Base-by-base conservation (phyloP, 352 stramenopile genomes). In the Lagenidium giganteum region DNA sequence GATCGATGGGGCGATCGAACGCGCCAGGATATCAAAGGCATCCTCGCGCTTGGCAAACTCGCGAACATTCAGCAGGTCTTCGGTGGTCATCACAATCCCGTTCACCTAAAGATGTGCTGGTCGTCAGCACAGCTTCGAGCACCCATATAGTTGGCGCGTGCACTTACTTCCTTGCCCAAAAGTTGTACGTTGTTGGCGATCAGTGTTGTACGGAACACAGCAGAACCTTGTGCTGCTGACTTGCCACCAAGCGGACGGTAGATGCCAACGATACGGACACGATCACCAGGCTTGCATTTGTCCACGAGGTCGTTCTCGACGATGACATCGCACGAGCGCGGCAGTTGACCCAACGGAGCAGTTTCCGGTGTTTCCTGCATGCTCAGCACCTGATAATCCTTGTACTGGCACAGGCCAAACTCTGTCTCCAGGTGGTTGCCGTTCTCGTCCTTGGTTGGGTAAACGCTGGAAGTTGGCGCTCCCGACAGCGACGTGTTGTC, bases 231-330 rank as follows among this genome's bases (percentile, higher is more conserved):
- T 21, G 85, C 85, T 12, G 77, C 79, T 23, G 65, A 73, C 47
- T 83, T 90, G 29, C 81, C 70, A 23, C 70, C 82, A 0, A 99
- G 67, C 8, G 96, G 93, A 0, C 95, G 80, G 59, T 97, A 99
- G 22, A 98, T 93, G 8, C 95, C 96, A 25, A 98, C 74, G 26
- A 98, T 75, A 26, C 93, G 83, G 11, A 99, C 87, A 23, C 96
- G 81, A 62, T 99, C 97, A 5, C 97, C 97, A 0, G 97, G 97
- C 56, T 99, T 99, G 47, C 97, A 96, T 47, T 86, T 89, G 72
- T 99, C 96, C 0, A 99, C 97, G 13, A 99, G 76, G 52, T 99
- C 97, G 56, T 99, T 87, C 61, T 99, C 95, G 3, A 99, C 67
- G 44, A 99, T 92, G 25, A 99, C 78, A 41, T 99, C 97, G 12